Conservation (phyloP, 2,329 filamentous ascomycete genomes). For the Exophiala sp. region DNA sequence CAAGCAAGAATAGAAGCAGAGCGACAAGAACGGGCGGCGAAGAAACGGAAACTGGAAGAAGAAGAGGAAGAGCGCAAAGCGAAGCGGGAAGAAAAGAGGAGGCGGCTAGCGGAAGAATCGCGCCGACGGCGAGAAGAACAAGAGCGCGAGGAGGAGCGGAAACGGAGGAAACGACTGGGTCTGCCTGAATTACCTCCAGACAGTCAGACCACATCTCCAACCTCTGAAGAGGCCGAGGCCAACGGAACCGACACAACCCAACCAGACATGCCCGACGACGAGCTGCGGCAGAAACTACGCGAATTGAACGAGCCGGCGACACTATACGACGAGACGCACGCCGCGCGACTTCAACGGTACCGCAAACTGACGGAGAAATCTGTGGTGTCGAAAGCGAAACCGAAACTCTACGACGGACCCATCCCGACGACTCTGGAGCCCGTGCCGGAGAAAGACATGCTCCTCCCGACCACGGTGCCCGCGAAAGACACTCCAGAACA, state of each 20-base stretch:
- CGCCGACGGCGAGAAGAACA: constrained; percentile 62
- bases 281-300: constrained; percentile 63
- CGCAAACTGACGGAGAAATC: constrained; percentile 51
- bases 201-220: constrained; percentile 5
- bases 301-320: constrained; percentile 64
- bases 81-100: constrained; percentile 73
- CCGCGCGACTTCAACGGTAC: constrained; percentile 63
- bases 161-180: constrained; percentile 68
- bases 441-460: constrained; percentile 83
- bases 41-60: constrained; percentile 85
- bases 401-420: constrained; percentile 58
- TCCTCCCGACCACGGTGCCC: constrained; percentile 60
- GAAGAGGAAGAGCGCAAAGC: constrained; percentile 67
- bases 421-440: constrained; percentile 79
- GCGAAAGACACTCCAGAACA: constrained; percentile 59
- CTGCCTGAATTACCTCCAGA: constrained; percentile 62
- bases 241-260: constrained; percentile 54
- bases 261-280: constrained; percentile 43
- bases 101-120: constrained; percentile 74
- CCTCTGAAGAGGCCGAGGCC: constrained; percentile 29
- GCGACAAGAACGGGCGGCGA: constrained; percentile 61
- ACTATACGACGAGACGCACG: constrained; percentile 77
- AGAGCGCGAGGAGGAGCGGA: constrained; percentile 66
- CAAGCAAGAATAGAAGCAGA: constrained; percentile 68
- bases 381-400: constrained; percentile 31